Conservation (phyloP, 2,329 filamentous ascomycete genomes). For the Penicillium sp. region DNA sequence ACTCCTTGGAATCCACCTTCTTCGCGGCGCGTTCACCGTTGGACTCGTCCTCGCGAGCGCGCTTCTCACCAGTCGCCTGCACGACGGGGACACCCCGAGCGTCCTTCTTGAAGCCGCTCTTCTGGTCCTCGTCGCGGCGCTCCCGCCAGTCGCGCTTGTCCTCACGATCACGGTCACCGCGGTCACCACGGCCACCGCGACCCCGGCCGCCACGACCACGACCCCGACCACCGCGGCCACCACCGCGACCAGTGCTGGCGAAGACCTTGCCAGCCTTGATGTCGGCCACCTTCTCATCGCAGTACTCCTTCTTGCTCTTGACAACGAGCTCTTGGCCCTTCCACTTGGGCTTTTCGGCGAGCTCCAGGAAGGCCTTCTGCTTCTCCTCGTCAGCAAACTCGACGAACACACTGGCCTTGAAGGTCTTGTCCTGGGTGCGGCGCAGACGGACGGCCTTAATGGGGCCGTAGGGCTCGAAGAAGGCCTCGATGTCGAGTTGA, state of each 20-base stretch:
- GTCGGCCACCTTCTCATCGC: constrained; percentile 72
- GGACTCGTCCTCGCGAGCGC: constrained; percentile 48
- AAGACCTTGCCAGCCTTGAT: constrained; percentile 72
- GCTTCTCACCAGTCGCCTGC: constrained; percentile 52
- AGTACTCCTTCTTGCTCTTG: constrained; percentile 88
- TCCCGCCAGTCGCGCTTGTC: constrained; percentile 49
- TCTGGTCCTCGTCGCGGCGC: constrained; percentile 50
- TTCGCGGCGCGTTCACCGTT: constrained; percentile 49
- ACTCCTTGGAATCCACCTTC: constrained; percentile 54
- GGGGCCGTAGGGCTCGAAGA: constrained; percentile 80
- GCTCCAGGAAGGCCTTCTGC: constrained; percentile 75
- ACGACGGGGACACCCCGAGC: constrained; percentile 51
- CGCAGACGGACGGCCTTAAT: constrained; percentile 85
- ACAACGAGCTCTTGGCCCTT: constrained; percentile 77
- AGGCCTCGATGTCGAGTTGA: constrained; percentile 92
- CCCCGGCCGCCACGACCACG: constrained; percentile 48
- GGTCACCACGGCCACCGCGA: constrained; percentile 38
- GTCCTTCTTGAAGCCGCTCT: constrained; percentile 50
- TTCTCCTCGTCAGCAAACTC: constrained; percentile 82
- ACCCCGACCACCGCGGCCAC: constrained; percentile 46
- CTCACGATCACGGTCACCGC: constrained; percentile 33
- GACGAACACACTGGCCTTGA: constrained; percentile 97
- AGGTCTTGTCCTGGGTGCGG: constrained; percentile 69
- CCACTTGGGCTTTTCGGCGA: constrained; percentile 82
- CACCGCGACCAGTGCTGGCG: constrained; percentile 55